phyloP scores from a whole-genome alignment of 164 flowering plant species.

The Litsea cubeba region DNA sequence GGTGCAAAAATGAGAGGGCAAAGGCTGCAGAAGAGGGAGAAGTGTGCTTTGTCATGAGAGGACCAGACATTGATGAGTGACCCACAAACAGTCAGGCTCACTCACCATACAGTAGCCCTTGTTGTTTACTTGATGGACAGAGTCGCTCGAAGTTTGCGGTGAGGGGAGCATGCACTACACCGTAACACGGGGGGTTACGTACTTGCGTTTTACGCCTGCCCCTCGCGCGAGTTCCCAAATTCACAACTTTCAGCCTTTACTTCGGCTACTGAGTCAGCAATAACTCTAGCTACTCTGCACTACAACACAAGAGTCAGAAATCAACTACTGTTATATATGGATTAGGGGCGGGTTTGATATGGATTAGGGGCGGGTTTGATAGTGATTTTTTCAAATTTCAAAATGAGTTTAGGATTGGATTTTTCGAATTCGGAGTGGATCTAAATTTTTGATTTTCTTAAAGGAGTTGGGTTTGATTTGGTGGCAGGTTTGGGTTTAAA shows the following conservation, averaged over 20 bases:
- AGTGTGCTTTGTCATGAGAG: not conserved
- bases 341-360: too few species aligned
- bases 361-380: too few species aligned
- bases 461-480: too few species aligned
- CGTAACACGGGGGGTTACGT: not conserved
- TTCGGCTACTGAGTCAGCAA: not conserved
- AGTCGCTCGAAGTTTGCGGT: constrained; percentile 11
- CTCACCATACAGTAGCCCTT: not conserved
- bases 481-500: too few species aligned
- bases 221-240: not conserved
- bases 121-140: constrained; percentile 5
- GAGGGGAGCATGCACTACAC: constrained; percentile 3
- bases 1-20: not conserved
- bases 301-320: too few species aligned
- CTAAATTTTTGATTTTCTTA: too few species aligned
- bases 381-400: too few species aligned
- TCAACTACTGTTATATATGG: too few species aligned
- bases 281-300: too few species aligned
- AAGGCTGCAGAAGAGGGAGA: constrained; percentile 6
- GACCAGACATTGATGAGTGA: not conserved
- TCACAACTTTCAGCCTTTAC: too few species aligned
- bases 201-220: not conserved
- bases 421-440: too few species aligned
- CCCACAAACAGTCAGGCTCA: not conserved
- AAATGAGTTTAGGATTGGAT: too few species aligned